phyloP scores from a whole-genome alignment of 2,329 filamentous ascomycete species.

The Aspergillus versicolor region DNA sequence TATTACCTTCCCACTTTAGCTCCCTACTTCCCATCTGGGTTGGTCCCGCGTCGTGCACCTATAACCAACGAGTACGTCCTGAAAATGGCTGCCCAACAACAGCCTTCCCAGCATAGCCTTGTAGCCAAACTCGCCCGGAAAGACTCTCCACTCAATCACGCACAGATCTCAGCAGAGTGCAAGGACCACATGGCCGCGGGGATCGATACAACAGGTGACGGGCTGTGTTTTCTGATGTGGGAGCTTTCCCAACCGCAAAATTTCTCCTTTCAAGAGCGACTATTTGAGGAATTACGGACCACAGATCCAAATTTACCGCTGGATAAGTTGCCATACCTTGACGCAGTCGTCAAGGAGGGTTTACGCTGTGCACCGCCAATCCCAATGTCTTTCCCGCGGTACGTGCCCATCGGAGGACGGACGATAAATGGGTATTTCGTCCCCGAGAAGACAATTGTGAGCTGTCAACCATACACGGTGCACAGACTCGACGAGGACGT shows the following conservation, averaged over 20 bases:
- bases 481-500: constrained; percentile 30
- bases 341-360: constrained; percentile 63
- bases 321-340: constrained; percentile 54
- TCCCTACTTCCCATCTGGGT: constrained; percentile 47
- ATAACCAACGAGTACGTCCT: constrained; percentile 61
- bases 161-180: constrained; percentile 65
- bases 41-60: constrained; percentile 58
- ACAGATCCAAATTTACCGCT: constrained; percentile 38
- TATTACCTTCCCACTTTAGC: constrained; percentile 58
- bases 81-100: constrained; percentile 47
- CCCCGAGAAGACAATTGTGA: constrained; percentile 38
- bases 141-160: constrained; percentile 47
- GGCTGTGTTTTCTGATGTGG: constrained; percentile 69
- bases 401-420: constrained; percentile 39
- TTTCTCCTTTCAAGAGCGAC: constrained; percentile 49
- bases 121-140: constrained; percentile 59
- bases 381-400: constrained; percentile 53
- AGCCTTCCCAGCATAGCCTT: constrained; percentile 57
- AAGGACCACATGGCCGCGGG: constrained; percentile 71
- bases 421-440: constrained; percentile 38
- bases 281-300: constrained; percentile 54
- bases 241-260: constrained; percentile 64
- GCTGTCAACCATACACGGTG: constrained; percentile 40
- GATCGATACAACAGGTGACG: constrained; percentile 71
- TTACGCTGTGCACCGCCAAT: constrained; percentile 57